These are phyloP conservation scores for Pythium rishiriense DNA, from an alignment of 352 stramenopile genomes.

Conservation along the genomic window DNA sequence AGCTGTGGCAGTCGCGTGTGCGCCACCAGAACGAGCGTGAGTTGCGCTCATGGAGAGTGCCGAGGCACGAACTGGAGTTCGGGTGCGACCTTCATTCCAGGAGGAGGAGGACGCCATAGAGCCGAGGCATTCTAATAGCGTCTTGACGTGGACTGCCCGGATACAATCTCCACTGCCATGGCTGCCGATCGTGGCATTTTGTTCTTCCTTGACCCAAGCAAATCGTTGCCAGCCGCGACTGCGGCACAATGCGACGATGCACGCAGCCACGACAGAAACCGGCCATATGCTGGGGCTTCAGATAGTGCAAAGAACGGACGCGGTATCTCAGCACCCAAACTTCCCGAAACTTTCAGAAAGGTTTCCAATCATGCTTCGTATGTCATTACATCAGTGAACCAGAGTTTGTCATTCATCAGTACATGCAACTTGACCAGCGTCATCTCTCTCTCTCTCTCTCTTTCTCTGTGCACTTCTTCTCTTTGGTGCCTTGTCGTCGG, in stretches of 20 bases:
- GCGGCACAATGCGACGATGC: neutral
- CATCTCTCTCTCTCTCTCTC: slow-evolving; percentile 1
- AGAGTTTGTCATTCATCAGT: slow-evolving; percentile 3
- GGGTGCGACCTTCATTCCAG: neutral
- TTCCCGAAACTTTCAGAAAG: neutral
- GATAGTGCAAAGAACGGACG: neutral
- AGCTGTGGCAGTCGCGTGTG: neutral
- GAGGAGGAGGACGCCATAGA: neutral
- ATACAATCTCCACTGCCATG: neutral
- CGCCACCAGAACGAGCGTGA: neutral
- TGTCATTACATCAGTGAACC: neutral
- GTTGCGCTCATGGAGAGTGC: too few species aligned
- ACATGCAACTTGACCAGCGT: neutral
- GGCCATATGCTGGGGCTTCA: neutral
- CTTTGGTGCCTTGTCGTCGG: too few species aligned
- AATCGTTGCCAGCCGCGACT: neutral
- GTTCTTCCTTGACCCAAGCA: too few species aligned
- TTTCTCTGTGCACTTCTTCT: too few species aligned
- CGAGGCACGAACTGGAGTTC: neutral
- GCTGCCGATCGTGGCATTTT: too few species aligned
- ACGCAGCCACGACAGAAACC: neutral
- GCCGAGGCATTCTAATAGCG: neutral
- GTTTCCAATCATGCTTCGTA: neutral
- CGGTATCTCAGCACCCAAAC: neutral
- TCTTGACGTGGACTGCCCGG: neutral